Percentiles rank a stretch among this genome's conserved stretches.
These are phyloP conservation scores for Irineochytrium annulatum DNA, from an alignment of 192 early-diverging fungal genomes.

Conservation along the genomic window DNA sequence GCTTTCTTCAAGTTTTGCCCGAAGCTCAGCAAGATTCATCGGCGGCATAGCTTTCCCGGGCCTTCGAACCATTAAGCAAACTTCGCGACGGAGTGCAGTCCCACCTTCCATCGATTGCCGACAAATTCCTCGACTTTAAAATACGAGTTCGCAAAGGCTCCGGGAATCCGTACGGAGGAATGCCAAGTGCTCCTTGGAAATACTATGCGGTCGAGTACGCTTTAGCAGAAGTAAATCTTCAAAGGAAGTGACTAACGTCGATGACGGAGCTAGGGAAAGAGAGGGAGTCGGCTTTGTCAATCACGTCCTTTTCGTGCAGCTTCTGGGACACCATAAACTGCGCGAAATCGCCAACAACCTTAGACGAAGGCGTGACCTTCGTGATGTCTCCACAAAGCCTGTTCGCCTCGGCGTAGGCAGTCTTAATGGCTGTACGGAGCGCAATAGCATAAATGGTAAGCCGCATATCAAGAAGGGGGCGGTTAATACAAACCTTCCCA, in stretches of 20 bases:
- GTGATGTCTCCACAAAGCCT: slow-evolving; percentile 90
- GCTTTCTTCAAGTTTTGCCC: slow-evolving; percentile 71
- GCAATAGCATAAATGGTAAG: not conserved
- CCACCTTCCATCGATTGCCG: slow-evolving; percentile 64
- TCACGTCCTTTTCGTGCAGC: slow-evolving; percentile 68
- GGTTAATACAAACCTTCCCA: slow-evolving; percentile 59
- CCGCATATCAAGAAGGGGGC: not conserved
- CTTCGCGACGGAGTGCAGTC: not conserved
- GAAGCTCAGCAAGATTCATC: slow-evolving; percentile 73
- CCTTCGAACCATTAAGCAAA: slow-evolving; percentile 25
- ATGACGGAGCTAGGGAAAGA: slow-evolving; percentile 92
- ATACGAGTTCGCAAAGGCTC: slow-evolving; percentile 82
- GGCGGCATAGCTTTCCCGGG: slow-evolving; percentile 78
- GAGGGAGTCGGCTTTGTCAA: slow-evolving; percentile 68
- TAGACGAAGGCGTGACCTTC: slow-evolving; percentile 97
- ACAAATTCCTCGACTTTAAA: slow-evolving; percentile 58
- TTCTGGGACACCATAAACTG: slow-evolving; percentile 97
- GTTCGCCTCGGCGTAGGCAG: slow-evolving; percentile 87
- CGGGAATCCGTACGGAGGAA: slow-evolving; percentile 92
- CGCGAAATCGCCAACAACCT: slow-evolving; percentile 96
- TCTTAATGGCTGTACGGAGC: slow-evolving; percentile 67
- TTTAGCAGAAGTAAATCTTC: not conserved
- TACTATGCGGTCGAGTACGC: slow-evolving; percentile 45
- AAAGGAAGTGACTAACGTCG: slow-evolving; percentile 42
- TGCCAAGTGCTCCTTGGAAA: slow-evolving; percentile 93